Evolutionary conservation across 495 filamentous ascomycete genomes (phyloP), one percentile per base, ranked within the genome.

Genomic region (Lepraria neglecta): DNA sequence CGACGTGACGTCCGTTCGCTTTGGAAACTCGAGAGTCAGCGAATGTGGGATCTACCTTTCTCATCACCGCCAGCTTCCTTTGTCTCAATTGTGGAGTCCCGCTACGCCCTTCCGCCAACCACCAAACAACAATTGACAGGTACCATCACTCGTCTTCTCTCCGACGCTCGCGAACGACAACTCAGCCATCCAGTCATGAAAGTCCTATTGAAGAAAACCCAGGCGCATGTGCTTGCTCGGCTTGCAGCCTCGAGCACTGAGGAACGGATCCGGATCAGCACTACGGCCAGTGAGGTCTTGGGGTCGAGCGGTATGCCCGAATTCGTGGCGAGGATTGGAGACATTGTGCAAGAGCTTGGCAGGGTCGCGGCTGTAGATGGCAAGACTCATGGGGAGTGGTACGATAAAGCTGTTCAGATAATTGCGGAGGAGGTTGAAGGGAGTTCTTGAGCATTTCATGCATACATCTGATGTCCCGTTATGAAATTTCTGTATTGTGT

Each of bases 1-100:
- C 95, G 95, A 73, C 87, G 94, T 24, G 92, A 97, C 71, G 88
- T 91, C 21, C 86, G 94, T 35, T 84, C 82, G 3, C 87, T 90
- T 52, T 98, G 95, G 95, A 92, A 88, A 73, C 77, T 80, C 11
- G 91, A 97, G 67, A 90, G 92, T 0, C 81, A 84, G 40, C 85
- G 92, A 6, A 85, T 97, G 62, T 76, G 87, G 54, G 77, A 77
- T 4, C 69, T 83, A 46, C 76, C 83, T 57, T 76, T 83, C 53
- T 74, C 77, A 17, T 80, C 84, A 28, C 76, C 81, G 60, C 74
- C 80, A 31, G 80, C 85, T 45, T 80, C 85, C n/a, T 81, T 92
- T 56, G 84, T 89, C 68, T 85, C 85, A 0, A 86, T 90, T 21
- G 77, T 96, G 6, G 88, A 94, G 70, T 86, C 87, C 3, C 86